Evolutionary conservation across 805 yeast species (phyloP), one percentile per base, ranked within the genome.

Genomic region (Pichia heedii): DNA sequence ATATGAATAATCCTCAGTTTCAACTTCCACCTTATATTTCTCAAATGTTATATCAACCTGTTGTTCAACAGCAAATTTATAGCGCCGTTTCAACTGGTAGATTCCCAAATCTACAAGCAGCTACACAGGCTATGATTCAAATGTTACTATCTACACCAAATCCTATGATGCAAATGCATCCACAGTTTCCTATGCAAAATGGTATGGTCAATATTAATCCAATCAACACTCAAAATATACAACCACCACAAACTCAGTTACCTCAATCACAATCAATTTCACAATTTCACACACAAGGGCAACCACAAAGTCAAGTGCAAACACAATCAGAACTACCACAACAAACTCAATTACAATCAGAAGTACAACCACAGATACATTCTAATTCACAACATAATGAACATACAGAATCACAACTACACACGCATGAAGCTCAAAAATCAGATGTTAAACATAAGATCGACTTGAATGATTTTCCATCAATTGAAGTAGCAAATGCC

Each of bases 11-110:
- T 37, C 53, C 38, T 21, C 54, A 45, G 11, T 51, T 51, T 38
- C 58, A 49, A 42, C 37, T 58, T 37, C 61, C 58, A 15, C 63
- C 58, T 24, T 44, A 44, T 18, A 35, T 49, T 19, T n/a, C 47
- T 12, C 52, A 49, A 32, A 43, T 46, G 8, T 32, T 49, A 5
- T 44, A 37, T 30, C 65, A 57, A 38, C 58, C 55, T 16, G 62
- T 54, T 34, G 26, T 49, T 24, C 63, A 56, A 42, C 66, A 61
- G 40, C 48, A 55, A 34, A 50, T 56, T 35, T 49, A 56, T 16
- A 56, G 58, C 27, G 58, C 61, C 13, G 63, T 61, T 35, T 62
- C 63, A 11, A 49, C 63, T 1, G 64, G 63, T 26, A 60, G 57
- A 38, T 60, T 61, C 36, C 61, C 64, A 24, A 57, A 56, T 36